Conservation (phyloP, 2,329 filamentous ascomycete genomes). For the Blastomyces parvus region DNA sequence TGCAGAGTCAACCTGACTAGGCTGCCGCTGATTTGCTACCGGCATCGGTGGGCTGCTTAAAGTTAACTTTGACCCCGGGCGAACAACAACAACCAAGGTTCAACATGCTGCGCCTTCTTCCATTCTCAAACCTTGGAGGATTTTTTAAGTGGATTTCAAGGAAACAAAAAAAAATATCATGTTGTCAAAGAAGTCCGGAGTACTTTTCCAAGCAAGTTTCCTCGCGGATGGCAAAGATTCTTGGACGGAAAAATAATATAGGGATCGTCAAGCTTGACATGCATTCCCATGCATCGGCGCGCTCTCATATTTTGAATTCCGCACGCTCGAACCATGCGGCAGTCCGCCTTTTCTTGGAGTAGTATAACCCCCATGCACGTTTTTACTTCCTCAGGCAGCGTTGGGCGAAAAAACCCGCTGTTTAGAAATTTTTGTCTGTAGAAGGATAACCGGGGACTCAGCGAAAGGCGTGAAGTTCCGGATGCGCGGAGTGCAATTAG, state of each 20-base stretch:
- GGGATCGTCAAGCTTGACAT: neutral
- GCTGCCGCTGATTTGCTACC: constrained; percentile 5
- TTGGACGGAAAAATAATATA: neutral
- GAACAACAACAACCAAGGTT: neutral
- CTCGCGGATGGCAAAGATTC: neutral
- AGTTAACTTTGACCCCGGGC: neutral
- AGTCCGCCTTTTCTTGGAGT: too few relatives aligned
- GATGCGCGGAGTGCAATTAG: neutral
- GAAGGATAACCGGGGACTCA: neutral
- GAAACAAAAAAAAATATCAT: neutral
- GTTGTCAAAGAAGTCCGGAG: neutral
- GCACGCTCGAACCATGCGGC: neutral
- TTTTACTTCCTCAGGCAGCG: too few relatives aligned
- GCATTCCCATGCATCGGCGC: neutral
- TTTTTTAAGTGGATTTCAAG: neutral
- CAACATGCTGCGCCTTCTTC: constrained; percentile 3
- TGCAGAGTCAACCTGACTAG: constrained; percentile 1
- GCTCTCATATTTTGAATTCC: neutral
- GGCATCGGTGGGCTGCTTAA: neutral
- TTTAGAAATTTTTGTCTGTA: neutral
- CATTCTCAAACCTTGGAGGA: too few relatives aligned
- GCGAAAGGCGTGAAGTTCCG: neutral
- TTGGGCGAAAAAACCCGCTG: neutral
- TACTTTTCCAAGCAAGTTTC: neutral
- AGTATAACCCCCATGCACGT: too few relatives aligned